Evolutionary conservation across 192 early-diverging fungal species (phyloP).

Genomic region (Podila epigama): DNA sequence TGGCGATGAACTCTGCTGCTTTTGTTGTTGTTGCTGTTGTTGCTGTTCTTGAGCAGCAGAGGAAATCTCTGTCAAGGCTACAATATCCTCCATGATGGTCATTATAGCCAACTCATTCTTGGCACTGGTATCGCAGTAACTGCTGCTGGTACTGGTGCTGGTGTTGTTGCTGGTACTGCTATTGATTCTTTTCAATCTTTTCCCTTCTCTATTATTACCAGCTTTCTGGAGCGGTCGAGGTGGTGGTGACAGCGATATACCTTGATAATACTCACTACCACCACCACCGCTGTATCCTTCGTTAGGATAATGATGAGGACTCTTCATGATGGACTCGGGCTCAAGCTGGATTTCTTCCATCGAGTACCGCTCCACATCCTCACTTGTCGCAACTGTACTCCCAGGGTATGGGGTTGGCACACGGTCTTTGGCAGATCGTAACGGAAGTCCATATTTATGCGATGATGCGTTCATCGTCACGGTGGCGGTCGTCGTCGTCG

Average conservation of each 20-base stretch:
- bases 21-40: not conserved
- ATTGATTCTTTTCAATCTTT: no score
- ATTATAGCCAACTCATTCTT: no score
- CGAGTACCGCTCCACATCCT: not conserved
- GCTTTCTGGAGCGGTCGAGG: not conserved
- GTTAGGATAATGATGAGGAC: no score
- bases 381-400: not conserved
- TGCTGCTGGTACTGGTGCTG: no score
- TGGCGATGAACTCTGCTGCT: not conserved
- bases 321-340: not conserved
- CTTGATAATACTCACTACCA: not conserved
- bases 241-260: not conserved
- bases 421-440: slow-evolving; percentile 10
- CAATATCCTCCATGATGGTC: no score
- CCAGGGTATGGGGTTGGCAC: slow-evolving; percentile 24
- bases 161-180: no score
- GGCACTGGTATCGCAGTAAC: no score
- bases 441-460: not conserved
- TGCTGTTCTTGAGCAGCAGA: no score
- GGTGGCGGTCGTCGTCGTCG: not conserved
- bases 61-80: not conserved
- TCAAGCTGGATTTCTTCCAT: not conserved
- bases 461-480: not conserved
- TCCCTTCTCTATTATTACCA: no score
- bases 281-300: no score